Evolutionary conservation across 345 rosid genomes (phyloP).

Genomic region (Pistacia vera): DNA sequence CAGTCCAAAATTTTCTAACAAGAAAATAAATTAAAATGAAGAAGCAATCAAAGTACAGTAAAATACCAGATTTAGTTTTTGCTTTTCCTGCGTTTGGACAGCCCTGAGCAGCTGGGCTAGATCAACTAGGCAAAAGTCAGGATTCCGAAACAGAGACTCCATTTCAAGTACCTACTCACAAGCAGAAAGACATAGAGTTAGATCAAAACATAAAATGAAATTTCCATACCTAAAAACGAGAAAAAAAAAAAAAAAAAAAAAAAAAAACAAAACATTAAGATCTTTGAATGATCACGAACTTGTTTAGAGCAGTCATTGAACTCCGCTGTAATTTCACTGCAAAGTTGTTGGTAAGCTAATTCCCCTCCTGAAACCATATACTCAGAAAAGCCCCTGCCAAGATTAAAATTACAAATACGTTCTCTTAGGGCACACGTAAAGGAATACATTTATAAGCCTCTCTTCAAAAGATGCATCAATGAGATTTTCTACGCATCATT

Average conservation of each 20-base stretch:
- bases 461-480: no score
- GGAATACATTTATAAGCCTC: no score
- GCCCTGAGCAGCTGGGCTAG: constrained; percentile 71
- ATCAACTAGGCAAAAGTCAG: constrained; percentile 58
- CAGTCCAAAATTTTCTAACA: not conserved
- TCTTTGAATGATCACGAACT: constrained; percentile 28
- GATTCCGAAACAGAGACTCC: constrained; percentile 59
- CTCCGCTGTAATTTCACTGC: constrained; percentile 72
- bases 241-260: no score
- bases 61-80: constrained; percentile 75
- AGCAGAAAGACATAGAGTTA: constrained; percentile 2
- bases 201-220: no score
- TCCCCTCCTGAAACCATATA: constrained; percentile 79
- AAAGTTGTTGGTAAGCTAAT: constrained; percentile 76
- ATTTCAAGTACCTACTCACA: constrained; percentile 66
- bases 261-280: not conserved
- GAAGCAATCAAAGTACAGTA: not conserved
- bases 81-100: constrained; percentile 84
- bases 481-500: no score
- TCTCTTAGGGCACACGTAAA: not conserved
- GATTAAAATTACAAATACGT: not conserved
- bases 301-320: constrained; percentile 93
- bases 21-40: not conserved
- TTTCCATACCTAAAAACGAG: not conserved
- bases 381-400: constrained; percentile 71